phyloP scores from a whole-genome alignment of 257 asterid genomes.

The Ilex aquifolium region DNA sequence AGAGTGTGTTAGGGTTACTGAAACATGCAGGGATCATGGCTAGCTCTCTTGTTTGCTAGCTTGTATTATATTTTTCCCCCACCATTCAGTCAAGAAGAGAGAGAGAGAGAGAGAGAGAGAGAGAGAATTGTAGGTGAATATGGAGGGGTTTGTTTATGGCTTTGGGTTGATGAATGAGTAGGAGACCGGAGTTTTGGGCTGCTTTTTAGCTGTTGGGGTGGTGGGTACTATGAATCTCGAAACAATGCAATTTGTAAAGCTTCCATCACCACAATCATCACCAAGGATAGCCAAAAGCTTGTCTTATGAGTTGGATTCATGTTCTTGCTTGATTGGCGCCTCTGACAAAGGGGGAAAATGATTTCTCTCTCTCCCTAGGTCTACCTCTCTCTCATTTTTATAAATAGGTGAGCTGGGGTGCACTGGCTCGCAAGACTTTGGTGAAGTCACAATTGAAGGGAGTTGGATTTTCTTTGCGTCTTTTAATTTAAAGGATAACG shows the following conservation, averaged over 20 bases:
- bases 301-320: conserved; percentile 18
- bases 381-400: background rate
- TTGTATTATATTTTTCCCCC: background rate
- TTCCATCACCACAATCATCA: background rate
- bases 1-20: conserved; percentile 11
- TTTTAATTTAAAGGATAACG: too few relatives aligned
- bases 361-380: background rate
- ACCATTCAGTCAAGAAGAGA: background rate
- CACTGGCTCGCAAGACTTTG: conserved; percentile 7
- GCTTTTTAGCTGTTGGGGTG: background rate
- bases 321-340: conserved; percentile 38
- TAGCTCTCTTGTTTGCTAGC: background rate
- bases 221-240: background rate
- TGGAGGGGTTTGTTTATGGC: background rate
- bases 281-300: background rate
- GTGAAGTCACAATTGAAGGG: conserved; percentile 16
- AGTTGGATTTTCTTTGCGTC: too few relatives aligned
- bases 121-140: too few relatives aligned
- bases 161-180: background rate
- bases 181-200: background rate
- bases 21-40: conserved; percentile 29
- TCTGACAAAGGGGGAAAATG: conserved; percentile 16
- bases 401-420: conserved; percentile 29
- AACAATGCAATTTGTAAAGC: background rate
- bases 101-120: background rate